phyloP scores from a whole-genome alignment of 495 filamentous ascomycete species.

The Endocarpon pusillum region DNA sequence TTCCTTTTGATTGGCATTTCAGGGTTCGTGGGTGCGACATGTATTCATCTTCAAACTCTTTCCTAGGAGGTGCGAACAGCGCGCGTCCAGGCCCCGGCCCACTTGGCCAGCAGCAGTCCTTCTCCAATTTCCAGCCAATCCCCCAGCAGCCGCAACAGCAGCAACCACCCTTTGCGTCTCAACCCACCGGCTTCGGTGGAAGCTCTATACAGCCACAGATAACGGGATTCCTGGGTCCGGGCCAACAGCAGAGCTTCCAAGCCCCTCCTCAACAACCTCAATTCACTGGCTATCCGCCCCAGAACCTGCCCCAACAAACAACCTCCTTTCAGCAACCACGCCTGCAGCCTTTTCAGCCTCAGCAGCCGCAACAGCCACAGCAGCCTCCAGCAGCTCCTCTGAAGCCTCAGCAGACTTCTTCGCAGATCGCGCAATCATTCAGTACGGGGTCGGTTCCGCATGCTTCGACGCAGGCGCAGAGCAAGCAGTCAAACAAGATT shows the following conservation, averaged over 20 bases:
- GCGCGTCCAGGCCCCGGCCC: conserved; percentile 52
- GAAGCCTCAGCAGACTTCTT: conserved; percentile 44
- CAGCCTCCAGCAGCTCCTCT: conserved; percentile 21
- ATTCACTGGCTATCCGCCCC: conserved; percentile 36
- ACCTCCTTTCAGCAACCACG: conserved; percentile 31
- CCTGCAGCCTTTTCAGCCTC: conserved; percentile 27
- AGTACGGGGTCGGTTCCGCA: conserved; percentile 29
- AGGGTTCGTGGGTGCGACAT: conserved; percentile 29
- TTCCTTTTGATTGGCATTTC: conserved; percentile 16
- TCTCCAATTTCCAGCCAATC: conserved; percentile 29
- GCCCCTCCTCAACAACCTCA: conserved; percentile 45
- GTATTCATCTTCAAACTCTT: conserved; percentile 80
- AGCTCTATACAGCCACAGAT: conserved; percentile 27
- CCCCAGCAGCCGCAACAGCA: conserved; percentile 39
- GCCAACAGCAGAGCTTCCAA: conserved; percentile 41
- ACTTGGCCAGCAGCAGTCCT: conserved; percentile 29
- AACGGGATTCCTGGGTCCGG: conserved; percentile 31
- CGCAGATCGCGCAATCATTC: conserved; percentile 77
- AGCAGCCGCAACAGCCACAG: conserved; percentile 29
- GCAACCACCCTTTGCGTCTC: conserved; percentile 32
- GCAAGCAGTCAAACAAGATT: conserved; percentile 44
- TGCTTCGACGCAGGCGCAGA: conserved; percentile 35
- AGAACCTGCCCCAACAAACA: conserved; percentile 17
- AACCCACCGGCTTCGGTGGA: conserved; percentile 31
- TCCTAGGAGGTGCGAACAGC: conserved; percentile 57